These are phyloP conservation scores for Sugiyamaella grinbergsii DNA, from an alignment of 1,139 yeast genomes.

Conservation along the genomic window DNA sequence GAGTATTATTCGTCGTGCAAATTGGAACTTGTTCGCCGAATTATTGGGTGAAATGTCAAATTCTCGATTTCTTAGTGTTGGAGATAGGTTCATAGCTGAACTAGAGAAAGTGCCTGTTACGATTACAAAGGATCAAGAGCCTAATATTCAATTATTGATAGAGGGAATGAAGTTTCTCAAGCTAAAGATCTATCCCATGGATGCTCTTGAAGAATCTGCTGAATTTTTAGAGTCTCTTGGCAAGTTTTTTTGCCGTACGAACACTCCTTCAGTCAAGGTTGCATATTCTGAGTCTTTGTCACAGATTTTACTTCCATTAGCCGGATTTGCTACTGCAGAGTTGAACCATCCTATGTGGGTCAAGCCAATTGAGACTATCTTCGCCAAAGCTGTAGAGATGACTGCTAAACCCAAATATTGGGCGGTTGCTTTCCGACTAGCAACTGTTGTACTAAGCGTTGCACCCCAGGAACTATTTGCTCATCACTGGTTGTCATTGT, in stretches of 20 bases:
- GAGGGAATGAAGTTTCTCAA: slow-evolving; percentile 88
- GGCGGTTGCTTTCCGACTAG: slow-evolving; percentile 69
- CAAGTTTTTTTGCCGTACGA: slow-evolving; percentile 72
- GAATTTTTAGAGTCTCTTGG: slow-evolving; percentile 84
- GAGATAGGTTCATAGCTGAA: slow-evolving; percentile 92
- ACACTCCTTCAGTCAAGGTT: slow-evolving; percentile 55
- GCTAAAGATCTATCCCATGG: slow-evolving; percentile 78
- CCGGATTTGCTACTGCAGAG: slow-evolving; percentile 87
- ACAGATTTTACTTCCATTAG: slow-evolving; percentile 74
- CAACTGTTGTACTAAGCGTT: slow-evolving; percentile 76
- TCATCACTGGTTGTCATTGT: slow-evolving; percentile 68
- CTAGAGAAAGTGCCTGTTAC: slow-evolving; percentile 73
- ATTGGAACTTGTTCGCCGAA: slow-evolving; percentile 92
- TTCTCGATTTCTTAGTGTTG: slow-evolving; percentile 78
- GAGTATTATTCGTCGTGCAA: slow-evolving; percentile 79
- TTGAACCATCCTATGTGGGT: slow-evolving; percentile 96
- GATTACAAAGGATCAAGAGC: slow-evolving; percentile 62
- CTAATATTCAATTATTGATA: slow-evolving; percentile 70
- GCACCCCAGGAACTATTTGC: slow-evolving; percentile 78
- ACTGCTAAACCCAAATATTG: slow-evolving; percentile 58
- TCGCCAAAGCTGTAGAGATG: slow-evolving; percentile 52
- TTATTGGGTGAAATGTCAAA: slow-evolving; percentile 88
- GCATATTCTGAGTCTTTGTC: slow-evolving; percentile 87
- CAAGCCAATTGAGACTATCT: slow-evolving; percentile 68
- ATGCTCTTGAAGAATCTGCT: slow-evolving; percentile 87